Evolutionary conservation across 2,329 filamentous ascomycete species (phyloP).

Genomic region (Fusarium sp.): DNA sequence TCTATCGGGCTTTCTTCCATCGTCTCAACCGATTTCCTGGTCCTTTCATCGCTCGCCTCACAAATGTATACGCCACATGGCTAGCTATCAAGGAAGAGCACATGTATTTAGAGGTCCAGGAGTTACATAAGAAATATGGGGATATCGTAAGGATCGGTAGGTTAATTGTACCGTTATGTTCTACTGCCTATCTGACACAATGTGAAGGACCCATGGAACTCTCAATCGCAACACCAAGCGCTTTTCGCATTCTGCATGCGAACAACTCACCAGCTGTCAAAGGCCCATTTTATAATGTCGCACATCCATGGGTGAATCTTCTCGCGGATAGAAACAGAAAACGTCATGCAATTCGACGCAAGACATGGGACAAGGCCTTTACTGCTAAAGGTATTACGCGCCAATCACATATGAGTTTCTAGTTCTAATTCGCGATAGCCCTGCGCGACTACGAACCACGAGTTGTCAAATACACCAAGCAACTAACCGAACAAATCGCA

Average conservation of each 20-base stretch:
- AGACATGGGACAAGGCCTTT: slow-evolving; percentile 34
- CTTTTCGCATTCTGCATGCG: slow-evolving; percentile 22
- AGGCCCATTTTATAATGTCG: slow-evolving; percentile 27
- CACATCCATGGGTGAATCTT: slow-evolving; percentile 16
- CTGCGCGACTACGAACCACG: slow-evolving; percentile 28
- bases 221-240: slow-evolving; percentile 27
- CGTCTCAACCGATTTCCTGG: slow-evolving; percentile 25
- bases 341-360: slow-evolving; percentile 26
- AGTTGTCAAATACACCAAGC: slow-evolving; percentile 15
- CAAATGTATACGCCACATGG: slow-evolving; percentile 5
- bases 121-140: slow-evolving; percentile 29
- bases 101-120: slow-evolving; percentile 17
- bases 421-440: neutral
- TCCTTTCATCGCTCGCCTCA: slow-evolving; percentile 20
- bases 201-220: slow-evolving; percentile 12
- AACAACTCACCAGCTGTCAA: slow-evolving; percentile 13
- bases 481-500: neutral
- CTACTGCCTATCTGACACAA: accelerated
- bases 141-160: slow-evolving; percentile 31
- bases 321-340: slow-evolving; percentile 2
- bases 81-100: slow-evolving; percentile 5
- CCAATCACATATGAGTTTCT: accelerated
- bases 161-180: accelerated
- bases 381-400: slow-evolving; percentile 20
- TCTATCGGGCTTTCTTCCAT: slow-evolving; percentile 30